These are phyloP conservation scores for Symbiodinium pilosum DNA, from an alignment of 73 alveolate genomes.

Conservation along the genomic window DNA sequence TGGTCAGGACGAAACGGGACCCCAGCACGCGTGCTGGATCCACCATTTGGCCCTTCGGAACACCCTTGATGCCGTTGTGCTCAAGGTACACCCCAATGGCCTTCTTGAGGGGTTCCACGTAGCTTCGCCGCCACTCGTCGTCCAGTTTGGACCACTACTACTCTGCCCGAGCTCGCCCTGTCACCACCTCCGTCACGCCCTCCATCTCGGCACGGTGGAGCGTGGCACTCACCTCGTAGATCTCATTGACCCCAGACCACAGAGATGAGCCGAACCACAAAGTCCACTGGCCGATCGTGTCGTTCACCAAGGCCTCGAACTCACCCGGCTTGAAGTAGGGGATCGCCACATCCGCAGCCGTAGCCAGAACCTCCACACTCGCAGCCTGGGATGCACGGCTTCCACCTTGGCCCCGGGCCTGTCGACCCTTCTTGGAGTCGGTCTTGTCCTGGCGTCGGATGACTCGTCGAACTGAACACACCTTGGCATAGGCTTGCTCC, in stretches of 20 bases:
- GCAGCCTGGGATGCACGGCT: no score
- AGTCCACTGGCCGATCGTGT: background rate
- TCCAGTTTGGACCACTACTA: background rate
- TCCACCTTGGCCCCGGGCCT: no score
- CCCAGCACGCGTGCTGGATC: background rate
- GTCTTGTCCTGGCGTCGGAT: no score
- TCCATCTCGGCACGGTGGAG: background rate
- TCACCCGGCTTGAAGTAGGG: background rate
- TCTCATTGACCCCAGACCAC: background rate
- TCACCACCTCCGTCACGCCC: background rate
- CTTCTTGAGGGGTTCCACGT: background rate
- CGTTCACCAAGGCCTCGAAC: background rate
- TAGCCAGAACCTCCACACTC: background rate
- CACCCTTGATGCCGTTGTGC: background rate
- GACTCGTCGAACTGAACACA: background rate
- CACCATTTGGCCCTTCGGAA: background rate
- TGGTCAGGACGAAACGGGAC: background rate
- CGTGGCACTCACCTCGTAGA: background rate
- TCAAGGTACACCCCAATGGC: conserved; percentile 12
- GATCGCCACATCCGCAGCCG: background rate
- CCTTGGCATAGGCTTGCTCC: background rate
- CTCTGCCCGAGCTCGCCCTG: no score
- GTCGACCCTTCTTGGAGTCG: no score
- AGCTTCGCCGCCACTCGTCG: background rate
- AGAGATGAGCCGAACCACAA: background rate